Conservation (phyloP, 2,329 filamentous ascomycete genomes). For the Parafenestella ontariensis region DNA sequence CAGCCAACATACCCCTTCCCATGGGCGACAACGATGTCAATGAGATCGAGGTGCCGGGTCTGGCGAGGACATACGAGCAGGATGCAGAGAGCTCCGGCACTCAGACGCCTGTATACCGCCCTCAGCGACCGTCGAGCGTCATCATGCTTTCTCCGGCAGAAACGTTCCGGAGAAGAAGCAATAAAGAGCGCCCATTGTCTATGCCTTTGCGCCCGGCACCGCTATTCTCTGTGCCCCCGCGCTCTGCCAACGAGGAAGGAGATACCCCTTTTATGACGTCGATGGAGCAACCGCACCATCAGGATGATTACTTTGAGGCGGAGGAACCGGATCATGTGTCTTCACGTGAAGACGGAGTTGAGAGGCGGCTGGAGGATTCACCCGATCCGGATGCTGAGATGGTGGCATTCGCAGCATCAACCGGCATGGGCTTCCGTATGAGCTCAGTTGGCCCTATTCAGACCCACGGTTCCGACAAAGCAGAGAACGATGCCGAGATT, state of each 20-base stretch:
- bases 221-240: conserved; percentile 26
- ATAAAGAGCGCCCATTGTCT: conserved; percentile 37
- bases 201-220: conserved; percentile 35
- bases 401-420: conserved; percentile 43
- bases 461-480: conserved; percentile 14
- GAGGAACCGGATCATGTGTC: conserved; percentile 25
- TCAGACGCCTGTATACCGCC: conserved; percentile 34
- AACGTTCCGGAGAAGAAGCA: conserved; percentile 21
- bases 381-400: conserved; percentile 34
- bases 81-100: conserved; percentile 39
- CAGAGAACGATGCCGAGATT: conserved; percentile 26
- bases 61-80: conserved; percentile 70
- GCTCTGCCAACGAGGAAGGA: conserved; percentile 3
- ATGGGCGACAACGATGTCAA: conserved; percentile 71
- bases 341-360: not conserved
- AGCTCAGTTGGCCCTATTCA: conserved; percentile 25
- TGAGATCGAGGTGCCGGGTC: conserved; percentile 80
- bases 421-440: conserved; percentile 38
- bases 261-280: conserved; percentile 33
- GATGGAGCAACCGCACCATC: conserved; percentile 28
- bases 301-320: conserved; percentile 30
- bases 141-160: conserved; percentile 36
- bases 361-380: conserved; percentile 3
- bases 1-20: conserved; percentile 73
- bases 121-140: conserved; percentile 39